Conservation (phyloP, 495 filamentous ascomycete species). For the Sporormia fimetaria region DNA sequence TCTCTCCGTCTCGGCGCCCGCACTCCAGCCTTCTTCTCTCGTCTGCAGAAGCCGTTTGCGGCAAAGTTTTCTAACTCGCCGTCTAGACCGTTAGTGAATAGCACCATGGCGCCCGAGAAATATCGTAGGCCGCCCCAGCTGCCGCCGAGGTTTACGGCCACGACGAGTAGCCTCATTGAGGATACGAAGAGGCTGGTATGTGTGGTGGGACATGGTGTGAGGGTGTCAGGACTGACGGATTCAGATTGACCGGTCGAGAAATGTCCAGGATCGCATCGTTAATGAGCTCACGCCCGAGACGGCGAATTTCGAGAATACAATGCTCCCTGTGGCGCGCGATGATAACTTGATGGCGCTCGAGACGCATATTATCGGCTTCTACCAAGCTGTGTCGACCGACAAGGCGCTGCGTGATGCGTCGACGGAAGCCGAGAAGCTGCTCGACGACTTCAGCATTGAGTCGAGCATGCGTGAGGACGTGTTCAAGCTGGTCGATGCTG, state of each 20-base stretch:
- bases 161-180: constrained; percentile 58
- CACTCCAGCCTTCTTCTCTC: constrained; percentile 50
- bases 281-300: constrained; percentile 50
- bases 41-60: constrained; percentile 29
- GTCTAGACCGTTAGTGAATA: constrained; percentile 45
- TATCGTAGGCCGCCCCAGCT: constrained; percentile 68
- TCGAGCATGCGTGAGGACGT: constrained; percentile 58
- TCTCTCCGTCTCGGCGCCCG: constrained; percentile 52
- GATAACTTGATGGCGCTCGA: constrained; percentile 36
- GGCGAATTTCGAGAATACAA: constrained; percentile 35
- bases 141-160: constrained; percentile 78
- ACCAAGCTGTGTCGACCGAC: constrained; percentile 37
- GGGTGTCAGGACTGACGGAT: neutral
- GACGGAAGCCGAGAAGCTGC: constrained; percentile 54
- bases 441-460: constrained; percentile 58
- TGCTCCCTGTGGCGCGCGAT: constrained; percentile 37
- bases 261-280: constrained; percentile 64
- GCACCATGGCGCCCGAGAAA: constrained; percentile 55
- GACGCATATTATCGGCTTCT: constrained; percentile 39
- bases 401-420: constrained; percentile 45
- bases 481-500: constrained; percentile 52
- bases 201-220: neutral
- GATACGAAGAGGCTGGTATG: constrained; percentile 56
- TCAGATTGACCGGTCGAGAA: constrained; percentile 51
- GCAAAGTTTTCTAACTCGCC: constrained; percentile 14